These are phyloP conservation scores for Pythium aquatile DNA, from an alignment of 352 stramenopile genomes.

Conservation along the genomic window DNA sequence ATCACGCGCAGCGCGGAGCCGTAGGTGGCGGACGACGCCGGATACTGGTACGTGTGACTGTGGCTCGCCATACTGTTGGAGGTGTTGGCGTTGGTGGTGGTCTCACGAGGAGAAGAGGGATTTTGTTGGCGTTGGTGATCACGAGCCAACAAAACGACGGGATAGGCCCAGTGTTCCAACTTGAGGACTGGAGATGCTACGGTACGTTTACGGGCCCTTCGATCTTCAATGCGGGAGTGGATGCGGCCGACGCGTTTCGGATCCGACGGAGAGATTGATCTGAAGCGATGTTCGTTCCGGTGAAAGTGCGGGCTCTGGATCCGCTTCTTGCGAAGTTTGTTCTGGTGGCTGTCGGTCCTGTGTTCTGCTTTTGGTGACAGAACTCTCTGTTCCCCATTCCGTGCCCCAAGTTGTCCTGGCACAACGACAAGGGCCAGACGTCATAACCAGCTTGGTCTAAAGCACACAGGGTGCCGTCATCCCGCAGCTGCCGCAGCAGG, in stretches of 20 bases:
- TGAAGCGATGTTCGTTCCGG: no score
- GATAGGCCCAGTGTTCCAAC: not conserved
- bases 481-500: slow-evolving; percentile 1
- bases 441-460: not conserved
- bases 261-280: not conserved
- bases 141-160: slow-evolving; percentile 1
- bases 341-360: slow-evolving; percentile 3
- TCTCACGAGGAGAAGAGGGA: not conserved
- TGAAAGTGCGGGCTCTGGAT: not conserved
- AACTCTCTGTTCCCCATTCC: not conserved
- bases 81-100: not conserved
- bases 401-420: not conserved
- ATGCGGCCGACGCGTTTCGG: not conserved
- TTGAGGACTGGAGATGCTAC: not conserved
- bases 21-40: slow-evolving; percentile 1
- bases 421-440: not conserved
- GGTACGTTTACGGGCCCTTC: not conserved
- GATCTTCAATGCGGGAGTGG: not conserved
- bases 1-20: not conserved
- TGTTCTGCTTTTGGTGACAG: slow-evolving; percentile 6
- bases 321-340: not conserved
- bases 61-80: not conserved
- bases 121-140: slow-evolving; percentile 2
- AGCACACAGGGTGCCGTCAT: not conserved
- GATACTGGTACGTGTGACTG: not conserved